phyloP scores from a whole-genome alignment of 352 stramenopile species.

The Pythium rhizo-oryzae region DNA sequence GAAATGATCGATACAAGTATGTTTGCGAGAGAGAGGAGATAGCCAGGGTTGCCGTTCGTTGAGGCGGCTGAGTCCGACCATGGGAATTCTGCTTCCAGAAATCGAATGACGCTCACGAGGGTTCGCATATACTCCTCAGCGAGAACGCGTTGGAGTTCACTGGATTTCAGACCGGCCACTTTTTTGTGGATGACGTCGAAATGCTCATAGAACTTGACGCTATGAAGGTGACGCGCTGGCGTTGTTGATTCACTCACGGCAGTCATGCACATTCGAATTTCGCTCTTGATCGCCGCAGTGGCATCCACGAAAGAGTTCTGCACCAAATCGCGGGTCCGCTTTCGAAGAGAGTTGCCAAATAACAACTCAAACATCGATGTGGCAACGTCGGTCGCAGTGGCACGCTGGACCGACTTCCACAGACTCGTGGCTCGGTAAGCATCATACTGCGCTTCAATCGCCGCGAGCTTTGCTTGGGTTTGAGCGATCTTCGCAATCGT shows the following conservation, averaged over 20 bases:
- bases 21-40: conserved; percentile 63
- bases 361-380: conserved; percentile 62
- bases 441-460: conserved; percentile 38
- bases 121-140: conserved; percentile 78
- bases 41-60: conserved; percentile 24
- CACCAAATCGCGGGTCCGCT: conserved; percentile 67
- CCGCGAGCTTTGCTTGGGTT: conserved; percentile 58
- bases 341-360: conserved; percentile 65
- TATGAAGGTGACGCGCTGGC: conserved; percentile 39
- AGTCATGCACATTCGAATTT: conserved; percentile 50
- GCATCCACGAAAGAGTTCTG: conserved; percentile 78
- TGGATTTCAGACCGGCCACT: conserved; percentile 60
- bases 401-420: conserved; percentile 35
- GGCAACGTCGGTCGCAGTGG: not conserved
- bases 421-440: conserved; percentile 40
- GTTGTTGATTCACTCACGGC: conserved; percentile 26
- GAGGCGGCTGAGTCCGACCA: not conserved
- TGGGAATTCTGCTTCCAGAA: conserved; percentile 76
- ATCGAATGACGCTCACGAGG: conserved; percentile 68
- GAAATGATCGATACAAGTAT: conserved; percentile 68
- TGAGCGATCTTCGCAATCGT: conserved; percentile 62
- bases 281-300: conserved; percentile 61
- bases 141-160: conserved; percentile 76
- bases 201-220: conserved; percentile 75
- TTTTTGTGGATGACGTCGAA: conserved; percentile 78